phyloP scores from a whole-genome alignment of 306 rosid species.

The Geum urbanum region DNA sequence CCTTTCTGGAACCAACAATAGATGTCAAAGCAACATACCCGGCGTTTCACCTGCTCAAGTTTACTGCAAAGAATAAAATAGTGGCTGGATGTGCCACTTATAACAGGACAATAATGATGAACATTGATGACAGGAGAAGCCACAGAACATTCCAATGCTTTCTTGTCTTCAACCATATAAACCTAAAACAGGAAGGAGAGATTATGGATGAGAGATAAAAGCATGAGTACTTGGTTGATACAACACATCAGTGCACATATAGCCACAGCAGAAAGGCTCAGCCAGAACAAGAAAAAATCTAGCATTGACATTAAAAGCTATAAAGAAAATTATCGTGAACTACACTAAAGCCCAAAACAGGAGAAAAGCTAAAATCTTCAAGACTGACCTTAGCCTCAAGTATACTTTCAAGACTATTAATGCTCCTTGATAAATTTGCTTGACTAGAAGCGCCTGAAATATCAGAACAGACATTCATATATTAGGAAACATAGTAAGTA shows the following conservation, averaged over 20 bases:
- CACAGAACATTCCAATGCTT: slow-evolving; percentile 61
- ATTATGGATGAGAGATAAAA: slow-evolving; percentile 3
- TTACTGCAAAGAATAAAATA: slow-evolving; percentile 22
- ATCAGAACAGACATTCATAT: slow-evolving; percentile 15
- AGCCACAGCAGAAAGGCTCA: background rate
- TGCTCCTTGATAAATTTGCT: slow-evolving; percentile 63
- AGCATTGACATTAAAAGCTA: background rate
- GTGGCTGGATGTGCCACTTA: slow-evolving; percentile 33
- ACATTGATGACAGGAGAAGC: slow-evolving; percentile 47
- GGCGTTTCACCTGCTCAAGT: slow-evolving; percentile 54
- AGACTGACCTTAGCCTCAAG: slow-evolving; percentile 83
- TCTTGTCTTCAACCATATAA: slow-evolving; percentile 49
- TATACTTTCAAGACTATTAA: slow-evolving; percentile 80
- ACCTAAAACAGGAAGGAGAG: slow-evolving; percentile 47
- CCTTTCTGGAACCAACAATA: slow-evolving; percentile 16
- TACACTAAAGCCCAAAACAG: background rate
- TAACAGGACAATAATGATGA: slow-evolving; percentile 42
- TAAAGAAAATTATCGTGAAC: background rate
- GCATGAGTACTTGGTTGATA: background rate
- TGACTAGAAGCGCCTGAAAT: slow-evolving; percentile 66
- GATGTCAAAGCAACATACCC: slow-evolving; percentile 48
- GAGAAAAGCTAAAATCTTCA: slow-evolving; percentile 16
- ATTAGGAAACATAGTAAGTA: slow-evolving; percentile 17
- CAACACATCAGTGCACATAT: background rate
- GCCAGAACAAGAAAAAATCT: background rate